phyloP scores from a whole-genome alignment of 202 grass and related monocot genomes.

The Dendrocalamus latiflorus region DNA sequence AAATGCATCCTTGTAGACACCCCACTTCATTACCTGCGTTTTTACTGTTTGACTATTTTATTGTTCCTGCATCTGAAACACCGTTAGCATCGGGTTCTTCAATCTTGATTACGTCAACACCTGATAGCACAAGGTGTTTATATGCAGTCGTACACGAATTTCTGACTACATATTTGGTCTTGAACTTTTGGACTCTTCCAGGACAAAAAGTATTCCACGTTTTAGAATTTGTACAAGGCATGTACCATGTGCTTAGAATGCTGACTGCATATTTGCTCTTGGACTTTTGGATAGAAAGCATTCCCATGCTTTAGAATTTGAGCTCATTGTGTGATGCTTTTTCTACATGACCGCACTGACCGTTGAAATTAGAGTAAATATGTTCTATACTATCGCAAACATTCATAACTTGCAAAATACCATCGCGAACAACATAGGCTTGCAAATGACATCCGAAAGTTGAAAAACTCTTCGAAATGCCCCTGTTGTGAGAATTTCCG shows the following conservation, averaged over 20 bases:
- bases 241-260: slow-evolving; percentile 33
- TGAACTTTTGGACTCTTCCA: slow-evolving; percentile 1
- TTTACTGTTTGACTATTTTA: neutral
- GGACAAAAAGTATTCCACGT: slow-evolving; percentile 26
- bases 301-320: slow-evolving; percentile 21
- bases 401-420: no score
- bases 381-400: no score
- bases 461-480: no score
- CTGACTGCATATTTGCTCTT: slow-evolving; percentile 15
- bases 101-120: neutral
- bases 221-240: slow-evolving; percentile 31
- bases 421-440: no score
- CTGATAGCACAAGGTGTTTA: neutral
- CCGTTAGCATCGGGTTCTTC: neutral
- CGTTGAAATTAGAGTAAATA: neutral
- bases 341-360: neutral
- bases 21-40: neutral
- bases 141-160: neutral
- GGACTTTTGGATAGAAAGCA: slow-evolving; percentile 22
- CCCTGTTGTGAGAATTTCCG: no score
- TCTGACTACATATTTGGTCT: slow-evolving; percentile 11
- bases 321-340: neutral
- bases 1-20: neutral
- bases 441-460: no score
- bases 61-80: slow-evolving; percentile 5